Conservation (phyloP, 2,329 filamentous ascomycete genomes). For the Cytospora schulzeri region DNA sequence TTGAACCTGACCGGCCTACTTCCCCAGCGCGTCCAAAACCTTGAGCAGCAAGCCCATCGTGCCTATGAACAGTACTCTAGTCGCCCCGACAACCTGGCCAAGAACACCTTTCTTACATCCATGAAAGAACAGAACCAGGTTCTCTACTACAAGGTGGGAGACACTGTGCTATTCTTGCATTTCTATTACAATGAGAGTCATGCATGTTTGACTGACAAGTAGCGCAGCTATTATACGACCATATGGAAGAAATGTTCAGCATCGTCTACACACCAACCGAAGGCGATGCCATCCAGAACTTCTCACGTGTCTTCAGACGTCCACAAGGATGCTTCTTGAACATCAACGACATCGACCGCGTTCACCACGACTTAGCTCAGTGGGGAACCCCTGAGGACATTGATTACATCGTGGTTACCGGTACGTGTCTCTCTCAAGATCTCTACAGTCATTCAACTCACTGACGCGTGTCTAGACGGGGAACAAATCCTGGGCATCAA, state of each 20-base stretch:
- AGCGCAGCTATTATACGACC: conserved; percentile 67
- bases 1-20: conserved; percentile 76
- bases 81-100: conserved; percentile 66
- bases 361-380: conserved; percentile 67
- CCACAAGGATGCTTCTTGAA: conserved; percentile 83
- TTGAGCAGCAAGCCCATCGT: conserved; percentile 74
- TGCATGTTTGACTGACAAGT: not conserved
- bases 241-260: conserved; percentile 85
- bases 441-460: not conserved
- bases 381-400: conserved; percentile 74
- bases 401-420: conserved; percentile 86
- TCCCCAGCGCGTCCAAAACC: conserved; percentile 70
- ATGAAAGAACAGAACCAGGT: conserved; percentile 86
- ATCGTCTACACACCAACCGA: conserved; percentile 93
- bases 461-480: conserved; percentile 44
- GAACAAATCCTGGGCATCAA: conserved; percentile 84
- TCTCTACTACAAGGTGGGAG: conserved; percentile 70
- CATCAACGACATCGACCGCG: conserved; percentile 66
- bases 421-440: conserved; percentile 44
- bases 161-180: not conserved
- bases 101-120: conserved; percentile 86
- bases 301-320: conserved; percentile 73
- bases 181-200: not conserved
- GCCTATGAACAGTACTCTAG: conserved; percentile 79
- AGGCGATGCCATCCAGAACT: conserved; percentile 84